These are phyloP conservation scores for Purshia tridentata DNA, from an alignment of 306 rosid species.

Conservation along the genomic window DNA sequence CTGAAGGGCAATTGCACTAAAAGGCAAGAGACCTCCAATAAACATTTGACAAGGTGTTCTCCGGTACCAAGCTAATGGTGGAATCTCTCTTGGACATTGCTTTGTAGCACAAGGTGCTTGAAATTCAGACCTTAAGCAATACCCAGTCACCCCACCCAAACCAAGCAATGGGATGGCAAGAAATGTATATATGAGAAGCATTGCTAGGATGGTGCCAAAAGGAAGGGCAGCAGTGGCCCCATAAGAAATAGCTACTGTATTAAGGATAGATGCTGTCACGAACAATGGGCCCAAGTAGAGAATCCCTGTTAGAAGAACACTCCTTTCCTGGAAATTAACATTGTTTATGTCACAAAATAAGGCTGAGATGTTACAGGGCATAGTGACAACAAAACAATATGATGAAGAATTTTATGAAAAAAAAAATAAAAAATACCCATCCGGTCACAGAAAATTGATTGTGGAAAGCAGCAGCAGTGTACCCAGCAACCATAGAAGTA, in stretches of 20 bases:
- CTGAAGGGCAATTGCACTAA: conserved; percentile 65
- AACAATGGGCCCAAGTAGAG: conserved; percentile 73
- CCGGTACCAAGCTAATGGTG: conserved; percentile 71
- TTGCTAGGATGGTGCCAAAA: conserved; percentile 62
- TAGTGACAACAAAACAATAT: background rate
- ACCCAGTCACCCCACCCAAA: conserved; percentile 80
- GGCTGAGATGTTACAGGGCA: conserved; percentile 2
- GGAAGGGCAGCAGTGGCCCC: conserved; percentile 72
- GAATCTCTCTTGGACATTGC: conserved; percentile 63
- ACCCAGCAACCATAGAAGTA: conserved; percentile 70
- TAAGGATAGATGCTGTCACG: conserved; percentile 54
- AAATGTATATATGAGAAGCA: conserved; percentile 51
- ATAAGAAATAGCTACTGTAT: conserved; percentile 59
- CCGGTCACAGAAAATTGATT: conserved; percentile 61
- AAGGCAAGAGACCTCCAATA: conserved; percentile 74
- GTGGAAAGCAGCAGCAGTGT: conserved; percentile 72
- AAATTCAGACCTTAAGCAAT: conserved; percentile 55
- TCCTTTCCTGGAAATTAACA: conserved; percentile 57
- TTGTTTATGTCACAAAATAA: conserved; percentile 19
- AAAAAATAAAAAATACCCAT: conserved; percentile 55
- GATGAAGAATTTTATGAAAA: conserved; percentile 7
- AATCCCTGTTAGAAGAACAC: conserved; percentile 61
- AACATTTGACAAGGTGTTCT: conserved; percentile 75
- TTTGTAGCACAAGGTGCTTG: conserved; percentile 56
- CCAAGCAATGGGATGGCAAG: conserved; percentile 71